Conservation (phyloP, 2,329 filamentous ascomycete genomes). For the Coniochaeta prunicola region DNA sequence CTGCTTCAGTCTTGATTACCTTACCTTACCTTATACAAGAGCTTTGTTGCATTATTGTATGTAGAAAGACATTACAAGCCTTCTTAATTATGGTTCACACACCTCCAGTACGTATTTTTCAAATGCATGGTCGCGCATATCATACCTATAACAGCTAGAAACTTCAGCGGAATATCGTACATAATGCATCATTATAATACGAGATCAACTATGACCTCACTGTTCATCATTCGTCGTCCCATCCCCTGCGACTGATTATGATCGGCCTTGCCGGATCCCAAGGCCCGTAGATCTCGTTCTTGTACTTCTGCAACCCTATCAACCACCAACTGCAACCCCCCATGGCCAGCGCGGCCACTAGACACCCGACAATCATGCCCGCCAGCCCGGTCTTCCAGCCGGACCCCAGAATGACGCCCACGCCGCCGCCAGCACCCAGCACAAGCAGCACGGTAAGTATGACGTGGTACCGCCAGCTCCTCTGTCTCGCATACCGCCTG, state of each 20-base stretch:
- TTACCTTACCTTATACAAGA: no score
- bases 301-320: constrained; percentile 95
- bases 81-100: no score
- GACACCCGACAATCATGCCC: constrained; percentile 69
- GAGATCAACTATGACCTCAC: no score
- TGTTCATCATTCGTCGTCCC: constrained; percentile 37
- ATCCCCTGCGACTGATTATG: constrained; percentile 60
- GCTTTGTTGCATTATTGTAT: no score
- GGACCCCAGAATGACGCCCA: constrained; percentile 54
- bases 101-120: no score
- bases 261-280: constrained; percentile 94
- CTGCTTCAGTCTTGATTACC: no score
- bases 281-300: constrained; percentile 96
- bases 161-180: no score
- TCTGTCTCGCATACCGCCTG: constrained; percentile 74
- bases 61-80: no score
- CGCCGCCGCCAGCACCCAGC: constrained; percentile 69
- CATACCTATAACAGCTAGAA: no score
- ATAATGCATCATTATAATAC: no score
- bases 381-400: constrained; percentile 51
- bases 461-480: constrained; percentile 76
- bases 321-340: constrained; percentile 97
- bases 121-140: no score
- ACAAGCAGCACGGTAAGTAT: constrained; percentile 69
- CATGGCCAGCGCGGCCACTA: constrained; percentile 72